These are phyloP conservation scores for Geranium rotundifolium DNA, from an alignment of 345 rosid species.

Conservation along the genomic window DNA sequence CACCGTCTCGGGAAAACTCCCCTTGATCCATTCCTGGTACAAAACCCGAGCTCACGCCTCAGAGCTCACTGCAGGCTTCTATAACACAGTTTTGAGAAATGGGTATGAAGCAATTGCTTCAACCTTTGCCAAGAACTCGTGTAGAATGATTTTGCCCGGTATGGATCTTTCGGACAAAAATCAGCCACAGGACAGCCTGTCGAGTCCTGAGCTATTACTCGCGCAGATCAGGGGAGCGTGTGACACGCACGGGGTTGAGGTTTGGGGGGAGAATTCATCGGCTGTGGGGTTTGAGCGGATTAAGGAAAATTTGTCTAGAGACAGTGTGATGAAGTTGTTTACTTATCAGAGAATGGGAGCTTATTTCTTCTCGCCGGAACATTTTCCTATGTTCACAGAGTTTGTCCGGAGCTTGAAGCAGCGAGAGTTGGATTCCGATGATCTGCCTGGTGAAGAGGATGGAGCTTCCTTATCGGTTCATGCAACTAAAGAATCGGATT, in stretches of 20 bases:
- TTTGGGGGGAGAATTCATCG: conserved; percentile 64
- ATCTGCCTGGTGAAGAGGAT: conserved; percentile 30
- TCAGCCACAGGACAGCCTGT: conserved; percentile 15
- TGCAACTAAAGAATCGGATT: conserved; percentile 18
- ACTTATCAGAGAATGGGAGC: conserved; percentile 97
- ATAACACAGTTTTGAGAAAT: conserved; percentile 43
- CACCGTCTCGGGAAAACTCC: conserved; percentile 45
- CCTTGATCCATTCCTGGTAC: conserved; percentile 65
- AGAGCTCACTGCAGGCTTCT: conserved; percentile 76
- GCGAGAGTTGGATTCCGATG: conserved; percentile 38
- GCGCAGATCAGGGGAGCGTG: conserved; percentile 49
- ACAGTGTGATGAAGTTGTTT: conserved; percentile 33
- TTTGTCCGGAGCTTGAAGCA: conserved; percentile 55
- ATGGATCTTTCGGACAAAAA: conserved; percentile 68
- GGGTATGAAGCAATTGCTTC: conserved; percentile 53
- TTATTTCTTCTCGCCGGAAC: conserved; percentile 85
- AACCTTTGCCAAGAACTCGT: conserved; percentile 62
- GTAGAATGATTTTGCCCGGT: conserved; percentile 74
- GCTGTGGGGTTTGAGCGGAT: conserved; percentile 47
- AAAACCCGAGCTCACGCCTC: conserved; percentile 54
- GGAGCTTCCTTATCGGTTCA: conserved; percentile 18
- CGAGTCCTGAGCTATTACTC: conserved; percentile 27
- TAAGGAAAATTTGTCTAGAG: conserved; percentile 37
- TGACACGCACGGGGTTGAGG: conserved; percentile 44
- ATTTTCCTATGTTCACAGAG: conserved; percentile 62